phyloP scores from a whole-genome alignment of 768 basidiomycete species.

The Hypsizygus marmoreus region DNA sequence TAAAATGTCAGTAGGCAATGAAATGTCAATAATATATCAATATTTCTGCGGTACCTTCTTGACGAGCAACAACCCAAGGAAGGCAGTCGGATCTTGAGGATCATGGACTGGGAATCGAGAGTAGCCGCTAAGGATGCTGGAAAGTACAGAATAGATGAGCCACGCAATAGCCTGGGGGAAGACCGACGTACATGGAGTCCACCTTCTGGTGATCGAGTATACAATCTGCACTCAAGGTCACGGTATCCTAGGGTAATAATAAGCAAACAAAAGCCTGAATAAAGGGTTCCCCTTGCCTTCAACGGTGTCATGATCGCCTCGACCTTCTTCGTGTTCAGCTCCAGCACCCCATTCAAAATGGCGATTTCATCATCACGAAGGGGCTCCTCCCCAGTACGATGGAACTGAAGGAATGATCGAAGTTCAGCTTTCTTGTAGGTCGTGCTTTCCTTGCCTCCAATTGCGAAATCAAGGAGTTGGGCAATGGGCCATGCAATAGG shows the following conservation, averaged over 20 bases:
- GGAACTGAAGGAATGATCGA: constrained; percentile 79
- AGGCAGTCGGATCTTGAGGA: constrained; percentile 64
- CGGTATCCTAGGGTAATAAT: constrained; percentile 60
- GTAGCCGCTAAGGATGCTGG: constrained; percentile 77
- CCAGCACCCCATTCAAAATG: constrained; percentile 79
- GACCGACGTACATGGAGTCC: constrained; percentile 67
- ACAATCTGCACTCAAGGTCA: constrained; percentile 76
- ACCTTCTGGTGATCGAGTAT: constrained; percentile 79
- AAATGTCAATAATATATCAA: constrained; percentile 7
- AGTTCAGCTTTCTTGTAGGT: constrained; percentile 86
- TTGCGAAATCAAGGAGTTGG: constrained; percentile 76
- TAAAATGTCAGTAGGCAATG: background rate
- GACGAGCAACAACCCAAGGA: constrained; percentile 80
- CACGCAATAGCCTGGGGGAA: no score
- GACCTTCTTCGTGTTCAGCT: constrained; percentile 75
- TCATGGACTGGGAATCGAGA: constrained; percentile 91
- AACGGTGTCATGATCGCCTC: constrained; percentile 84
- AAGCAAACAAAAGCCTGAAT: constrained; percentile 12
- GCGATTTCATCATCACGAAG: constrained; percentile 81
- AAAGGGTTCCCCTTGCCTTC: constrained; percentile 41
- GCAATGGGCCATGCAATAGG: constrained; percentile 85
- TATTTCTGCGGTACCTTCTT: constrained; percentile 61
- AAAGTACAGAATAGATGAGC: constrained; percentile 6
- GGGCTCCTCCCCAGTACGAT: constrained; percentile 75
- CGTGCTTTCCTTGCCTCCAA: constrained; percentile 71